Base-by-base conservation (phyloP, 2,329 filamentous ascomycete species). In the Talaromyces amestolkiae region DNA sequence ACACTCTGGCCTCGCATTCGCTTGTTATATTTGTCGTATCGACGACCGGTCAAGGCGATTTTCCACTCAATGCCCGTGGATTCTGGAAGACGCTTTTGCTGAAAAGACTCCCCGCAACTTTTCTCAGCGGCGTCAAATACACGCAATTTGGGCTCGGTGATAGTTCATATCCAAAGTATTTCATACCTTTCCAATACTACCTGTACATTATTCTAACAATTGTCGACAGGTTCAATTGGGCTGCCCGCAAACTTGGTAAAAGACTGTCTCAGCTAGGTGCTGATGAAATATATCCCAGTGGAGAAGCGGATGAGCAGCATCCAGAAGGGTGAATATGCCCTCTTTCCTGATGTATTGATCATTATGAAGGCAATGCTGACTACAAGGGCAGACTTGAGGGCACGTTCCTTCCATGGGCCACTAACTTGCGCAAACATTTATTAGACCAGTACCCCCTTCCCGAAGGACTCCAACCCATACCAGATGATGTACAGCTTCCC, bases 271-370 rank as follows among this genome's bases (percentile, higher is more conserved):
- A 97, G 75, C 85, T 99, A 0, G 94, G 94, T 1, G 95, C 92
- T 2, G 83, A 83, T 49, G 86, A 92, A 58, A 86, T 95, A 68
- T 90, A 91, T 72, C 87, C 89, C 47, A 83, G 89, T 43, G 95
- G 92, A 13, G 95, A 99, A 78, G 93, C 90, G 24, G 95, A 99
- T 74, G 93, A 97, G 71, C 92, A 96, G 75, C 93, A 97, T 81
- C 87, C 92, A 31, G 93, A 98, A 78, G 93, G 94, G 89, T 95
- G 80, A 59, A 54, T 61, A 17, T 70, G 85, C 80, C n/a, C 45
- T 62, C 61, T 15, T 43, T 64, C 5, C 54, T 33, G 8, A 15
- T 43, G 19, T 7, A 24, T 56, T 64, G 4, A 9, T 27, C n/a
- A 56, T 35, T 1, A 43, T 15, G 19, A 3, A 33, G 31, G 0